Base-by-base conservation (phyloP, 2,329 filamentous ascomycete genomes). In the Pseudogymnoascus sp. region DNA sequence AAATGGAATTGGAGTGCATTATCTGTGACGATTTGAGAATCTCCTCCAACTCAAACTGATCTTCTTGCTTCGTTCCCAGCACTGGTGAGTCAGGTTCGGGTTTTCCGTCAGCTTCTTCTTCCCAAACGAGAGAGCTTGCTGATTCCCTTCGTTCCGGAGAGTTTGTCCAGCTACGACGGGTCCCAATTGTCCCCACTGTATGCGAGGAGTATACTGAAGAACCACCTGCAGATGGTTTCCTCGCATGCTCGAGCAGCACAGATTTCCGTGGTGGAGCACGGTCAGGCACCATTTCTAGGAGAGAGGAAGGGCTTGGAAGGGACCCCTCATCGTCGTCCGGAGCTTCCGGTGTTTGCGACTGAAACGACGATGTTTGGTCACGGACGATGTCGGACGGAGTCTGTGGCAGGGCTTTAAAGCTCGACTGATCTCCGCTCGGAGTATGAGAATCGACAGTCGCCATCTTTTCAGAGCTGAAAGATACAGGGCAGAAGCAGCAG, bases 1-100 rank as follows among this genome's bases (percentile, higher is more conserved):
- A 52, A 30, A 52, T 52, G 26, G 45, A 52, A 52, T 52, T 52
- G 45, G 45, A 52, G 15, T 52, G 45, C 45, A 52, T 52, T 52
- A 52, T 52, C 26, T 52, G 45, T 18, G 45, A 30, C 15, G 45
- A 52, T 52, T 52, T 52, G 45, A 52, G 45, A 52, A 52, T 52
- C 2, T 52, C 45, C 8, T 52, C 45, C 45, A 52, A 52, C 26
- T 52, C 45, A 18, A 52, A 52, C n/a, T 52, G 45, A 4, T 52
- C 45, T 19, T 52, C 45, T n/a, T 52, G 45, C 45, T 52, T 30
- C 6, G n/a, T 19, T 52, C 45, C 45, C 45, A 52, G 26, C 15
- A 52, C 45, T 30, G 45, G 45, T 13, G 45, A 52, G 45, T 52
- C 45, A 19, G 45, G 26, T n/a, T 18, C 45, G 8, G 45, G 26